Evolutionary conservation across 1,139 yeast species (phyloP), one percentile per base, ranked within the genome.

Genomic region (Blastobotrys buckinghamii): DNA sequence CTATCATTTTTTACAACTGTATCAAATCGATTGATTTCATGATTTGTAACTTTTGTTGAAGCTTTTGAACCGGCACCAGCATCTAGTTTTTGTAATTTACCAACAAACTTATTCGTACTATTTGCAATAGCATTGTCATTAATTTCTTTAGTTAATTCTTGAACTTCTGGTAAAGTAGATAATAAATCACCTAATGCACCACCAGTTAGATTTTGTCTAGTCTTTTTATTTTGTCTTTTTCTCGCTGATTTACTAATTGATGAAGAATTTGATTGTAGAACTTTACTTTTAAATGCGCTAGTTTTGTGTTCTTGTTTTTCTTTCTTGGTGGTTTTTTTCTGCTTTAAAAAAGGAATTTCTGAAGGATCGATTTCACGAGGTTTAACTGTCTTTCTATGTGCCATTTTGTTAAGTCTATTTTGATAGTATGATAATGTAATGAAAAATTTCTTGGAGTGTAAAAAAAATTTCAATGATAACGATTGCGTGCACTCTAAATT

Each of bases 121-220:
- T 9, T 13, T n/a, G n/a, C n/a, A n/a, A n/a, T n/a, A n/a, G n/a
- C n/a, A n/a, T n/a, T n/a, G n/a, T n/a, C n/a, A 17, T 47, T 32
- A 10, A 29, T 36, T n/a, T 35, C 39, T 16, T 7, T 15, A 1
- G 51, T 37, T 12, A 45, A 19, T 35, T 4, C 53, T 34, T 24
- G 49, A 35, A 43, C 55, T 54, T 34, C 48, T 0, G 69, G 69
- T 29, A 68, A 53, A 2, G 64, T 59, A 2, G 59, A 56, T 30
- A 67, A 56, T 17, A 69, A 53, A 33, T 56, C 60, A 20, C 58
- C 60, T 51, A 67, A 58, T 17, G 55, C 56, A 17, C 65, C 64
- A 0, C 57, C 60, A 10, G 35, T 42, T 13, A 67, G 57, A 17
- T 63, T 62, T 2, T 58, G 44, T 36, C 55, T 54, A 26, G 56